Conservation (phyloP, 2,329 filamentous ascomycete genomes). For the Pyrenophora tritici-repentis region DNA sequence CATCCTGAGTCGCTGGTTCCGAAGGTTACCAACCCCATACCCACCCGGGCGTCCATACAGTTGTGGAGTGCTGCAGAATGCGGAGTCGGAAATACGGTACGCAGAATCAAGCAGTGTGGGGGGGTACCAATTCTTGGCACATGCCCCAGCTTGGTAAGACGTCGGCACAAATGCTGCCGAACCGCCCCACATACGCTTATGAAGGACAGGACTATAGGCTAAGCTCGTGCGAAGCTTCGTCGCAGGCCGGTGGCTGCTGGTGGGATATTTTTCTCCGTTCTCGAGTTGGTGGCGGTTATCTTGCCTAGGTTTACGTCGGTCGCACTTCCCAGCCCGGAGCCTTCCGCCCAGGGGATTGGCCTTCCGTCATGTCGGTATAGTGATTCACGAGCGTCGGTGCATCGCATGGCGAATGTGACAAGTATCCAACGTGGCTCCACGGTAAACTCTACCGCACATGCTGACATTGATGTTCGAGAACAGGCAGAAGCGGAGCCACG, state of each 20-base stretch:
- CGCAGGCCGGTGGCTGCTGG: constrained; percentile 22
- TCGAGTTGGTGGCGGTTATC: constrained; percentile 20
- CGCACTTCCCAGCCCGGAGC: constrained; percentile 10
- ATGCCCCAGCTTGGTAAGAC: constrained; percentile 15
- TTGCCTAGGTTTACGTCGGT: constrained; percentile 9
- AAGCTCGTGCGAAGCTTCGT: constrained; percentile 27
- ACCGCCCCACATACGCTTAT: constrained; percentile 13
- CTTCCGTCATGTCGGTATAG: constrained; percentile 18
- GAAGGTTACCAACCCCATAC: constrained; percentile 10
- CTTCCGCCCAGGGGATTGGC: constrained; percentile 11
- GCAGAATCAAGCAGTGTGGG: constrained; percentile 28
- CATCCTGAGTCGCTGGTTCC: constrained; percentile 20
- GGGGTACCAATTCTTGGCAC: constrained; percentile 30
- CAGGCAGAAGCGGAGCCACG: constrained; percentile 12
- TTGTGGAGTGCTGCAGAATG: constrained; percentile 23
- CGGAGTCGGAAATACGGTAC: constrained; percentile 13
- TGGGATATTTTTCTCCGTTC: constrained; percentile 29
- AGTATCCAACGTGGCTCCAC: constrained; percentile 1
- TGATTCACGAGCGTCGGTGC: constrained; percentile 24
- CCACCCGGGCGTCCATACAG: constrained; percentile 21
- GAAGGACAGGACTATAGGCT: constrained; percentile 21
- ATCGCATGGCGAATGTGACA: constrained; percentile 23
- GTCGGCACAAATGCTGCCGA: constrained; percentile 31
- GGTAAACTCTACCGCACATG: constrained; percentile 7
- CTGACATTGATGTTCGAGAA: constrained; percentile 12